Evolutionary conservation across 345 rosid genomes (phyloP), one percentile per base, ranked within the genome.

Genomic region (Capsella bursapastoris): DNA sequence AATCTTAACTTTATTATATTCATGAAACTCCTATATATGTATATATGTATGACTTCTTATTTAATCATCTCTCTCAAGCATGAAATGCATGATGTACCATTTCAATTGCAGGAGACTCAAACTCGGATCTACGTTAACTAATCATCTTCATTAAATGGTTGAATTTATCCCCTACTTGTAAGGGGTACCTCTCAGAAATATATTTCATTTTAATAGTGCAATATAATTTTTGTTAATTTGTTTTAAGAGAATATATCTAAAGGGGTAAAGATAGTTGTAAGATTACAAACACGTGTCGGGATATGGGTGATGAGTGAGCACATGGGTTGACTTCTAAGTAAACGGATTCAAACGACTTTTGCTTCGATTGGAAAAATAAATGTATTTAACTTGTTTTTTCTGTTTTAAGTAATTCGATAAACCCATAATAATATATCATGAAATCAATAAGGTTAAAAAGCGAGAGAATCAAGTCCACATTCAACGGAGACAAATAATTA

Each of bases 291-390:
- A 22, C 68, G 68, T 59, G 73, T 47, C 52, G 48, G 35, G 52
- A 13, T 22, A 3, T 43, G 31, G 11, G 14, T 51, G 49, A 62
- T 5, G 12, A 60, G 69, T 22, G 48, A 68, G 45, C 75, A 68
- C 75, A 70, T 69, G 75, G 35, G 65, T 62, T 76, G 79, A 76
- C 79, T 76, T 76, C 44, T 2, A 76, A 63, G 75, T 76, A 70
- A 76, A 76, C 66, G 75, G 47, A 50, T 55, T 38, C 41, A 43
- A 60, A 32, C 18, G 79, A 76, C 79, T 62, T 76, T 55, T 44
- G 49, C 29, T 61, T 61, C 48, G 13, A 35, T 18, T 43, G 41
- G 63, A 68, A 43, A 40, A 55, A 34, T 0, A 57, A 11, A 13
- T n/a, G 2, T 18, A 1, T 15, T 12, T 35, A 57, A 57, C 12